Percentiles rank a stretch among this genome's conserved stretches.
Evolutionary conservation across 75 land plant species (phyloP).

Genomic region (Adiantum capillusveneris): DNA sequence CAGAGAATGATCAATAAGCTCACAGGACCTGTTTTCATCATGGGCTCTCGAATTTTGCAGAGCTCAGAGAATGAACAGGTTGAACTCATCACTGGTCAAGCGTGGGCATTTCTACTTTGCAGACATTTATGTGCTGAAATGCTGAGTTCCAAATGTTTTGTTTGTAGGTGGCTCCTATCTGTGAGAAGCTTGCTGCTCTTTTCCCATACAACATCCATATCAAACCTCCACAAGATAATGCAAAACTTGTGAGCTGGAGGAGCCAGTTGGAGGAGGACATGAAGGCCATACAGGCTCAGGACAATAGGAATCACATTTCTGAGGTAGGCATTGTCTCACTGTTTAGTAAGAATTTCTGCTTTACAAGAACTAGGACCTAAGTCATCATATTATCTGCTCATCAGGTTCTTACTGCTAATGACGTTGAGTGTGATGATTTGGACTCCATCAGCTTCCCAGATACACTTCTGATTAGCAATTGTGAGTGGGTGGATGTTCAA

Average conservation of each 20-base stretch:
- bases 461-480: conserved; percentile 48
- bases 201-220: conserved; percentile 78
- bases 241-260: conserved; percentile 60
- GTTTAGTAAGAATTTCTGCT: not conserved
- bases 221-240: conserved; percentile 69
- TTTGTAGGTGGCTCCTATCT: conserved; percentile 9
- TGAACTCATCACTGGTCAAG: no score
- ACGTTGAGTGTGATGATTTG: conserved; percentile 78
- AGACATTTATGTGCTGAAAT: no score
- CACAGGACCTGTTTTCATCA: conserved; percentile 55
- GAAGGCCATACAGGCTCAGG: conserved; percentile 71
- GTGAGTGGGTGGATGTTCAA: conserved; percentile 13
- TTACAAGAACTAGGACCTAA: not conserved
- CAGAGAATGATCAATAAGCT: conserved; percentile 58
- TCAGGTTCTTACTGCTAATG: conserved; percentile 65
- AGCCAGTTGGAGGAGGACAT: conserved; percentile 79
- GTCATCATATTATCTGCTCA: not conserved
- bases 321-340: conserved; percentile 27
- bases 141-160: no score
- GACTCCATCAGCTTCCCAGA: conserved; percentile 56
- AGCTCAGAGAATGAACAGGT: conserved; percentile 22
- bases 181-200: conserved; percentile 37
- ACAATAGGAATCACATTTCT: conserved; percentile 67
- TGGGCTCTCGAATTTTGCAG: conserved; percentile 63
- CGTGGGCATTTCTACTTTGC: no score